Evolutionary conservation across 352 stramenopile genomes (phyloP).

Genomic region (Phytopythium delawarense): DNA sequence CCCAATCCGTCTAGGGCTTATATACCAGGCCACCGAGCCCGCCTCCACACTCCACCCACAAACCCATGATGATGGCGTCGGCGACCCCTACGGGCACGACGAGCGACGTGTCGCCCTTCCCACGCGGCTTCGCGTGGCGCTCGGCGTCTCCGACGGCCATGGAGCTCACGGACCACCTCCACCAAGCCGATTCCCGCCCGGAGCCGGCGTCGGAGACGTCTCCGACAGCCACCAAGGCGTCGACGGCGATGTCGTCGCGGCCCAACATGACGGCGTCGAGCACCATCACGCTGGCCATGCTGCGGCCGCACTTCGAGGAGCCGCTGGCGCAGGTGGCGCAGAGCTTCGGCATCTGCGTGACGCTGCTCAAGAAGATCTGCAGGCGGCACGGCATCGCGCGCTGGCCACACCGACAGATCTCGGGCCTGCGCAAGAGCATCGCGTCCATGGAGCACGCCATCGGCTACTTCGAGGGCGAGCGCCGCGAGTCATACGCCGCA

Average conservation of each 20-base stretch:
- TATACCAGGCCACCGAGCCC: not conserved
- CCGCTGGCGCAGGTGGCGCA: slow-evolving; percentile 73
- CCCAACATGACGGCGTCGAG: slow-evolving; percentile 72
- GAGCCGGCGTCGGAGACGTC: slow-evolving; percentile 6
- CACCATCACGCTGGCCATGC: slow-evolving; percentile 78
- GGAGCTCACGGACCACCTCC: slow-evolving; percentile 1
- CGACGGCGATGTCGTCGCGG: slow-evolving; percentile 18
- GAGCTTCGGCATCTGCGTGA: slow-evolving; percentile 79
- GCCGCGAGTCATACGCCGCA: slow-evolving; percentile 63
- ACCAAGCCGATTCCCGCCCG: not conserved
- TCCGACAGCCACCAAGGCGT: slow-evolving; percentile 15
- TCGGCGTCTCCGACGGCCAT: slow-evolving; percentile 3
- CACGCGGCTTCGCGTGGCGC: slow-evolving; percentile 1
- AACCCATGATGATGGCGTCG: not conserved
- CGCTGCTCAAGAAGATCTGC: slow-evolving; percentile 85
- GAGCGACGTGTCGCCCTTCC: slow-evolving; percentile 3
- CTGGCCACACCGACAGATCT: slow-evolving; percentile 86
- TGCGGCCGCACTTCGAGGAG: slow-evolving; percentile 83
- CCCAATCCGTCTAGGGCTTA: not conserved
- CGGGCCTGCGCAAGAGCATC: slow-evolving; percentile 83
- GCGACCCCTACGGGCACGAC: not conserved
- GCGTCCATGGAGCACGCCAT: slow-evolving; percentile 83
- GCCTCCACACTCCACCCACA: not conserved
- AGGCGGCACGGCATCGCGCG: slow-evolving; percentile 70
- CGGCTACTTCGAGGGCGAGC: slow-evolving; percentile 64